Base-by-base conservation (phyloP, 371 early-diverging fungal genomes). In the Choanephora cucurbitarum region DNA sequence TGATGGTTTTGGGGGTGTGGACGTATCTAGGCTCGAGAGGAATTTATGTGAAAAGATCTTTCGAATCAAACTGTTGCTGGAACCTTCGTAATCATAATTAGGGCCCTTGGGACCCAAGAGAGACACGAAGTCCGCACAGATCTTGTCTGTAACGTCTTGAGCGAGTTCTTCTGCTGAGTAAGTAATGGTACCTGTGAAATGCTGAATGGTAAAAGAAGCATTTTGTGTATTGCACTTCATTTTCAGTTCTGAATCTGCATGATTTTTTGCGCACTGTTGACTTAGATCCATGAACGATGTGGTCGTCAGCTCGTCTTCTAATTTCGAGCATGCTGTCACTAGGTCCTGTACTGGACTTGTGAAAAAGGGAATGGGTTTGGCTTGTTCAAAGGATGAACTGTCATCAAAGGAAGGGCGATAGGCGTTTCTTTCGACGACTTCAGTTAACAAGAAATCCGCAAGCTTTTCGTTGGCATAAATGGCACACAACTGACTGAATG, bases 401-500 rank as follows among this genome's bases (percentile, higher is more conserved):
- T 43, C 52, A 19, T 66, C 49, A 23, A 77, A 74, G 46, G 54
- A 34, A 28, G 64, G 86, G 55, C 57, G 61, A 55, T 58, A 76
- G 61, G 31, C 72, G 50, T 34, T 84, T 75, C 22, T 62, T 52
- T 51, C 72, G 79, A 92, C 82, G 51, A 88, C 72, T 39, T 88
- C 82, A 51, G 78, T 71, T 21, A 78, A 61, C 15, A 87, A 60
- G 53, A 75, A 88, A 19, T 85, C 70, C 33, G 83, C 75, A 13
- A 94, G 64, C 44, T 85, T 80, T 70, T 95, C 95, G 64, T 88
- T 90, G 32, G 93, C 90, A 69, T 89, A 86, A 62, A 93, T 88
- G 46, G 67, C 57, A 5, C 83, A 80, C 52, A 94, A 85, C 50
- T 88, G 83, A 61, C 91, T 88, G 63, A 90, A 91, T 14, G 75